Evolutionary conservation across 2,329 filamentous ascomycete genomes (phyloP).

Genomic region (Akanthomyces dipterigenus): DNA sequence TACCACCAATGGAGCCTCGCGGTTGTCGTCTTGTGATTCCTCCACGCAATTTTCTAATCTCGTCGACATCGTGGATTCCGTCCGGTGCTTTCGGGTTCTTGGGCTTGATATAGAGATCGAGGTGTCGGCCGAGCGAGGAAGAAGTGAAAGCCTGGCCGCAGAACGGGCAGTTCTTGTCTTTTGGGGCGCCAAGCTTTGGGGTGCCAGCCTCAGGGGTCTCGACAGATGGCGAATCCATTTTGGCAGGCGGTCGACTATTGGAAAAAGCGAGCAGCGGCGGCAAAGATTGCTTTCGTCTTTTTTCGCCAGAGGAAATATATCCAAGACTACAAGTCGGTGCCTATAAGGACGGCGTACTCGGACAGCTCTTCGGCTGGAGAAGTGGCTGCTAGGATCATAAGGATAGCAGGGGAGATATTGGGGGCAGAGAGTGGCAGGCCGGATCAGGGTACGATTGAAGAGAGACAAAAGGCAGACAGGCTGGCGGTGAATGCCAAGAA

Average conservation of each 20-base stretch:
- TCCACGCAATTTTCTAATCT: slow-evolving; percentile 76
- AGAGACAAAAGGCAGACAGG: neutral
- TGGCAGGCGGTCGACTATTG: slow-evolving; percentile 14
- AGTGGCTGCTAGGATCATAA: slow-evolving; percentile 21
- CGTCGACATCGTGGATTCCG: slow-evolving; percentile 83
- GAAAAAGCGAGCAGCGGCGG: neutral
- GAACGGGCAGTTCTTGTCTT: slow-evolving; percentile 85
- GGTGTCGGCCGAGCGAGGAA: slow-evolving; percentile 84
- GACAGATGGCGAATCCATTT: slow-evolving; percentile 28
- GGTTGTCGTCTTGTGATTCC: slow-evolving; percentile 82
- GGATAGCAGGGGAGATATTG: slow-evolving; percentile 20
- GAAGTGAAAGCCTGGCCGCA: slow-evolving; percentile 89
- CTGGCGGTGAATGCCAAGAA: slow-evolving; percentile 9
- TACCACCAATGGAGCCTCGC: slow-evolving; percentile 54
- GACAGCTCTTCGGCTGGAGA: slow-evolving; percentile 16
- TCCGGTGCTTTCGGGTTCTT: slow-evolving; percentile 86
- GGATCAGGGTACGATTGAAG: neutral
- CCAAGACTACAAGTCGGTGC: slow-evolving; percentile 7
- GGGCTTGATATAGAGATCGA: slow-evolving; percentile 89
- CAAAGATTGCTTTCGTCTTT: neutral
- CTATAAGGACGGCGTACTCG: slow-evolving; percentile 6
- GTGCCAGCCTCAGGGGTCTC: slow-evolving; percentile 32
- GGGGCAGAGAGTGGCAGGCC: neutral
- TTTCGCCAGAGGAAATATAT: neutral
- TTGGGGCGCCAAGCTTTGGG: slow-evolving; percentile 44